phyloP scores from a whole-genome alignment of 1,284 basidiomycete genomes.

The Cutaneotrichosporon curvatum region DNA sequence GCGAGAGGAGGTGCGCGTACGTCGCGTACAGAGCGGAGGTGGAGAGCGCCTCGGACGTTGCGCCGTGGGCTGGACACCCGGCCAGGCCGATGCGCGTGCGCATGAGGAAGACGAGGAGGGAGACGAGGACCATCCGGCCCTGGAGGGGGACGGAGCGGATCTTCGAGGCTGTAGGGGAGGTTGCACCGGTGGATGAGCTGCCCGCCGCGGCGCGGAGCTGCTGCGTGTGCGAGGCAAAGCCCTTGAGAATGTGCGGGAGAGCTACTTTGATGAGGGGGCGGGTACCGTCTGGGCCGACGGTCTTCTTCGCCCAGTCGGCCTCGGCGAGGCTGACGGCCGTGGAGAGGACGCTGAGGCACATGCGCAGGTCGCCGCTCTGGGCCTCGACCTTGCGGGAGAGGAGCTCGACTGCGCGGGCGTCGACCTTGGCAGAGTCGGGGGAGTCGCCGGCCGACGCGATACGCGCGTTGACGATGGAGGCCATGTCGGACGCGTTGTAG shows the following conservation, averaged over 20 bases:
- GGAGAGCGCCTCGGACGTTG: constrained; percentile 14
- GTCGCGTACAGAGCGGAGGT: constrained; percentile 35
- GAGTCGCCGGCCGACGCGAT: constrained; percentile 14
- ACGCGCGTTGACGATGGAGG: constrained; percentile 38
- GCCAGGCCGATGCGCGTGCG: constrained; percentile 29
- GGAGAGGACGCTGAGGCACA: constrained; percentile 44
- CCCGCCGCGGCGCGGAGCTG: constrained; percentile 40
- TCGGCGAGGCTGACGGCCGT: constrained; percentile 42
- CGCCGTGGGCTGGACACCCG: constrained; percentile 23
- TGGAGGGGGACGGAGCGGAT: constrained; percentile 43
- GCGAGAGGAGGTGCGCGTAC: constrained; percentile 36
- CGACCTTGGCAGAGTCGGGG: constrained; percentile 25
- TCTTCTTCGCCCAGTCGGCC: constrained; percentile 43
- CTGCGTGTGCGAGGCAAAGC: constrained; percentile 39
- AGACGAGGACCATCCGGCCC: constrained; percentile 43
- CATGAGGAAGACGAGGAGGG: constrained; percentile 34
- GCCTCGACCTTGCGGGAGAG: constrained; percentile 45
- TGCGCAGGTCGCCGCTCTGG: constrained; percentile 47
- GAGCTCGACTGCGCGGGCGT: constrained; percentile 42
- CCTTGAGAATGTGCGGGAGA: constrained; percentile 40
- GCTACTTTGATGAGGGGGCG: constrained; percentile 34
- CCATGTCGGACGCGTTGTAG: constrained; percentile 41
- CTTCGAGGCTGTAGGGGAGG: constrained; percentile 29
- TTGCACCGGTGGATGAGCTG: constrained; percentile 14
- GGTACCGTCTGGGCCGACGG: constrained; percentile 3